Percentiles rank a stretch among this genome's conserved stretches.
phyloP scores from a whole-genome alignment of 2,329 filamentous ascomycete species.

The Venturia nashicola region DNA sequence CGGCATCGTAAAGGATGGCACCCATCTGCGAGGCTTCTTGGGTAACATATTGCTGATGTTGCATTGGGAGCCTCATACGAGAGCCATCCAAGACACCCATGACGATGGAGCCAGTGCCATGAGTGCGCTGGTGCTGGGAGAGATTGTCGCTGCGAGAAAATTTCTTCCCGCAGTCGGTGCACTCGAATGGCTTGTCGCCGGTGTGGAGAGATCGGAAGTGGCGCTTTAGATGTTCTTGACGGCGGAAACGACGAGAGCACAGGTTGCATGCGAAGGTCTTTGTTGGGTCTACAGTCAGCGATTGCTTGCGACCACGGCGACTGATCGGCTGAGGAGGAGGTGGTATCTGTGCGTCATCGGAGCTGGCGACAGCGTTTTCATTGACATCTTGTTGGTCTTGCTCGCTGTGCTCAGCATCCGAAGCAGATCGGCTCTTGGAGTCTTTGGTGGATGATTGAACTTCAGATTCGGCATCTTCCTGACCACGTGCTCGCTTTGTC shows the following conservation, averaged over 20 bases:
- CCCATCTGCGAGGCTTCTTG: constrained; percentile 25
- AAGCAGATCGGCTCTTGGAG: constrained; percentile 15
- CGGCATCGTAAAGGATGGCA: constrained; percentile 26
- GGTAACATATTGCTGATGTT: constrained; percentile 12
- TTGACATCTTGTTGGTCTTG: constrained; percentile 23
- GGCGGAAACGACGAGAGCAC: constrained; percentile 93
- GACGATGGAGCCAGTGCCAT: constrained; percentile 78
- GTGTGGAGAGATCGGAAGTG: constrained; percentile 98
- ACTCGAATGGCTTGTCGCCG: constrained; percentile 96
- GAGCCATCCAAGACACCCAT: constrained; percentile 75
- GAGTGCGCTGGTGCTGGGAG: constrained; percentile 87
- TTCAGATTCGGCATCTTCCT: constrained; percentile 23
- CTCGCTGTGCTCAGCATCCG: constrained; percentile 23
- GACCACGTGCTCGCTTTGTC: constrained; percentile 7
- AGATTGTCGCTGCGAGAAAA: constrained; percentile 98
- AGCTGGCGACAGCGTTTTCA: constrained; percentile 29
- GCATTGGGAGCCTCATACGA: constrained; percentile 36
- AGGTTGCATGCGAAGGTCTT: constrained; percentile 97
- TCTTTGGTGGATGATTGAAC: constrained; percentile 10
- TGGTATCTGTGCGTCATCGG: constrained; percentile 8
- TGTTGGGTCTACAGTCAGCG: constrained; percentile 88
- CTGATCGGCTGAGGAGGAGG: constrained; percentile 39
- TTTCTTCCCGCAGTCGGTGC: constrained; percentile 96
- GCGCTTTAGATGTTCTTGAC: constrained; percentile 96
- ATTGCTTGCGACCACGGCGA: constrained; percentile 96